phyloP scores from a whole-genome alignment of 2,329 filamentous ascomycete species.

The Mollisia scopiformis region DNA sequence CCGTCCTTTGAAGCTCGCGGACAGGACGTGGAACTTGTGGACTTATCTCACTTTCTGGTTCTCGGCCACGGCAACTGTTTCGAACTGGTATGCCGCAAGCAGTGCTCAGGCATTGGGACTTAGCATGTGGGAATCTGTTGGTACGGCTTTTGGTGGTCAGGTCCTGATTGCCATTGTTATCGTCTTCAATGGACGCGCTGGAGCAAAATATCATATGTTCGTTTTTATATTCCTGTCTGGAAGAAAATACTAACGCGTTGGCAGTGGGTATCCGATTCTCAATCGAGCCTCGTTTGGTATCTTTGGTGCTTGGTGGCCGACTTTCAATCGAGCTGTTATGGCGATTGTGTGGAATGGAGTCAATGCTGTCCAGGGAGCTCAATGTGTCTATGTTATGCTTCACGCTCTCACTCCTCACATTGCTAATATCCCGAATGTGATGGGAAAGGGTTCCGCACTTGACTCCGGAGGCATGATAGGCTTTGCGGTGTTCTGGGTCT shows the following conservation, averaged over 20 bases:
- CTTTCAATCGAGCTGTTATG: slow-evolving; percentile 47
- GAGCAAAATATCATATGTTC: slow-evolving; percentile 46
- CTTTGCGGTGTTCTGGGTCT: slow-evolving; percentile 45
- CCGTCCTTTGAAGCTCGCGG: slow-evolving; percentile 41
- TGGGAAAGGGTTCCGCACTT: slow-evolving; percentile 44
- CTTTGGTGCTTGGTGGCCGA: slow-evolving; percentile 49
- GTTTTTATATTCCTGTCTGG: background rate
- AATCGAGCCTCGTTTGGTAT: slow-evolving; percentile 47
- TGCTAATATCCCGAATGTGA: slow-evolving; percentile 42
- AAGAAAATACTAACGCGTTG: background rate
- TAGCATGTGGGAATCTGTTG: slow-evolving; percentile 52
- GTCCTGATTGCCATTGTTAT: slow-evolving; percentile 45
- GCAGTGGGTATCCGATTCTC: slow-evolving; percentile 42
- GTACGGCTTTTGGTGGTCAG: slow-evolving; percentile 44
- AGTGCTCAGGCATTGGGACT: slow-evolving; percentile 47
- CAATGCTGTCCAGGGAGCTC: slow-evolving; percentile 37
- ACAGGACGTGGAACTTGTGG: slow-evolving; percentile 44
- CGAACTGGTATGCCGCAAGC: slow-evolving; percentile 43
- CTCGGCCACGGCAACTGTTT: slow-evolving; percentile 42
- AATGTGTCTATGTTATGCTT: slow-evolving; percentile 45
- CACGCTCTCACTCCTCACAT: slow-evolving; percentile 46
- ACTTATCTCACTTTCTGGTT: slow-evolving; percentile 49
- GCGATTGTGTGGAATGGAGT: slow-evolving; percentile 50
- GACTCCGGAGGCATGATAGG: slow-evolving; percentile 46
- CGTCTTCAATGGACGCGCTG: slow-evolving; percentile 45